Conservation (phyloP, 805 yeast genomes). For the Myxozyma mucilagina region DNA sequence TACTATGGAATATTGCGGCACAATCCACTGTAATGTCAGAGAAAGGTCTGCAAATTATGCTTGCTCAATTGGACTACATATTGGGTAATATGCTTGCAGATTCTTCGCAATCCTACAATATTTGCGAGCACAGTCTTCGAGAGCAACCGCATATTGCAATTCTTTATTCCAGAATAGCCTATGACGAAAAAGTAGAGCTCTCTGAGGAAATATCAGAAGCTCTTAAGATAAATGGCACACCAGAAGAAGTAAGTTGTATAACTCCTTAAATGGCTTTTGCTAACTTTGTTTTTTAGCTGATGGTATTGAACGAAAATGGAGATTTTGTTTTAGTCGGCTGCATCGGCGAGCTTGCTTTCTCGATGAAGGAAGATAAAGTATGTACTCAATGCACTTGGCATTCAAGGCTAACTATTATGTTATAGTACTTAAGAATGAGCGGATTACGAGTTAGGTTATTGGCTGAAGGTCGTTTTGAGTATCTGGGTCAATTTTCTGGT, state of each 20-base stretch:
- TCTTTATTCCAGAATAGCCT: neutral
- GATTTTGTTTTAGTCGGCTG: constrained; percentile 24
- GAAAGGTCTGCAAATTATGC: neutral
- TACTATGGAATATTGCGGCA: constrained; percentile 26
- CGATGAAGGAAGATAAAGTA: neutral
- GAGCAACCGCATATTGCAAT: too few species aligned
- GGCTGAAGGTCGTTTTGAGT: neutral
- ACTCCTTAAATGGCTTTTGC: neutral
- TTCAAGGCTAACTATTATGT: neutral
- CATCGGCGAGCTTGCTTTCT: constrained; percentile 24
- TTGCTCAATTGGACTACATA: constrained; percentile 15
- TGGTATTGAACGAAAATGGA: neutral
- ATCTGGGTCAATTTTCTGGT: neutral
- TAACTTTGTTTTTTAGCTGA: neutral
- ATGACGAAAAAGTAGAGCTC: neutral
- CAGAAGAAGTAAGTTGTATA: neutral
- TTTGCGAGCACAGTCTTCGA: neutral
- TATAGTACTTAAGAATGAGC: neutral
- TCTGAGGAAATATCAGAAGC: neutral
- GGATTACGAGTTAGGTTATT: neutral
- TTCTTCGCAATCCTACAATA: neutral
- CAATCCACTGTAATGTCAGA: neutral
- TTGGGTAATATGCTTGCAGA: constrained; percentile 5
- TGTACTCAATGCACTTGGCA: neutral
- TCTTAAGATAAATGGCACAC: neutral